phyloP scores from a whole-genome alignment of 306 rosid genomes.

The Comarum palustre region DNA sequence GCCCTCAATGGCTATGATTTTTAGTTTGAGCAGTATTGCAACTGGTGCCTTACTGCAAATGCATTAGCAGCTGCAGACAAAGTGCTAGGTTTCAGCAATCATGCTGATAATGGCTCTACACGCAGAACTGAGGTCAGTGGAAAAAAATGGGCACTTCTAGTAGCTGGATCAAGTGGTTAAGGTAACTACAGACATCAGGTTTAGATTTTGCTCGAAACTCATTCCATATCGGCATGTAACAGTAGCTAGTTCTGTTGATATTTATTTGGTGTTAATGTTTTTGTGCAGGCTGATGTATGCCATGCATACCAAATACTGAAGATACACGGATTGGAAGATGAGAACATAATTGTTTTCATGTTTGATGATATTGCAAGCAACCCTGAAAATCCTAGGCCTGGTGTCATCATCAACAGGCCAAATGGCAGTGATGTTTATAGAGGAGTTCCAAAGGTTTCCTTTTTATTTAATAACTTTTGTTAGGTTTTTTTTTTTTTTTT shows the following conservation, averaged over 20 bases:
- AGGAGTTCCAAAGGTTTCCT: conserved; percentile 51
- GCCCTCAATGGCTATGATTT: too few relatives aligned
- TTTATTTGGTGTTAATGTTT: neutral
- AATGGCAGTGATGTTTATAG: conserved; percentile 36
- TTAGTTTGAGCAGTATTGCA: too few relatives aligned
- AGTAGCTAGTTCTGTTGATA: too few relatives aligned
- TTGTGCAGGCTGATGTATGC: conserved; percentile 47
- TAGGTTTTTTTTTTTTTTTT: neutral
- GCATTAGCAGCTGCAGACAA: too few relatives aligned
- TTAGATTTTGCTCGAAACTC: too few relatives aligned
- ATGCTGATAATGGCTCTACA: neutral
- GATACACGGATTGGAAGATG: conserved; percentile 45
- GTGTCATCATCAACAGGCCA: conserved; percentile 49
- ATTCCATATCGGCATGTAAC: too few relatives aligned
- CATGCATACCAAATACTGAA: conserved; percentile 54
- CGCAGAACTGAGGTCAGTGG: conserved; percentile 10
- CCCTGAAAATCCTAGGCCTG: conserved; percentile 39
- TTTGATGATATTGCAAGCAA: conserved; percentile 47
- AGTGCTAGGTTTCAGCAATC: too few relatives aligned
- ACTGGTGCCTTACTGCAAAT: too few relatives aligned
- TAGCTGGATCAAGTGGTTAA: conserved; percentile 46
- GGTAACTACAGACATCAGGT: conserved; percentile 50
- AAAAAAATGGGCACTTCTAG: conserved; percentile 47
- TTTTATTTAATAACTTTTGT: too few relatives aligned
- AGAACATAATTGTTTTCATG: conserved; percentile 55